Conservation (phyloP, 139 green algal genomes). For the Yamagishiella unicocca region DNA sequence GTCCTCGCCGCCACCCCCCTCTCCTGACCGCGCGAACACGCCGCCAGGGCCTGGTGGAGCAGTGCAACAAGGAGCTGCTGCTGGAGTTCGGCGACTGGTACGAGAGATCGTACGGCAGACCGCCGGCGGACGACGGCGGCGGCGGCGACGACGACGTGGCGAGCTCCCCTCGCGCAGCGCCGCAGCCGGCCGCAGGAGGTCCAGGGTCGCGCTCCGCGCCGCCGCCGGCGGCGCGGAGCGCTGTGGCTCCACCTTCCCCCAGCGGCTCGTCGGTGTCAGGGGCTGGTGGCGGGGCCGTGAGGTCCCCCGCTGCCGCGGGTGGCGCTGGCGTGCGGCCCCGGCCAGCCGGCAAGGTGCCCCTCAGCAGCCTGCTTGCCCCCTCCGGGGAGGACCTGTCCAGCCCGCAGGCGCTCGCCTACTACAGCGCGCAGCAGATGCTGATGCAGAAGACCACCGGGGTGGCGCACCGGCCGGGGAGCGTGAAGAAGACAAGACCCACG, state of each 20-base stretch:
- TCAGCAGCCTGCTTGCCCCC: slow-evolving; percentile 29
- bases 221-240: neutral
- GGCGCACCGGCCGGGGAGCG: slow-evolving; percentile 51
- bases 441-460: slow-evolving; percentile 19
- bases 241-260: neutral
- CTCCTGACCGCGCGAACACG: too few species aligned
- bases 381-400: slow-evolving; percentile 27
- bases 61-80: slow-evolving; percentile 64
- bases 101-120: slow-evolving; percentile 26
- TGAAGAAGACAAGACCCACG: slow-evolving; percentile 44
- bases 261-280: neutral
- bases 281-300: neutral
- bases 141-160: neutral
- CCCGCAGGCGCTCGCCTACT: slow-evolving; percentile 56
- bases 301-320: neutral
- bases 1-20: too few species aligned
- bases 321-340: neutral
- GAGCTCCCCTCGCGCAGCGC: neutral
- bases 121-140: neutral
- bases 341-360: slow-evolving; percentile 31
- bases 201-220: neutral
- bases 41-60: slow-evolving; percentile 56
- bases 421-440: slow-evolving; percentile 52
- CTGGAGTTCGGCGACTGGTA: slow-evolving; percentile 65
- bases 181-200: neutral